Evolutionary conservation across 1,284 basidiomycete genomes (phyloP), one percentile per base, ranked within the genome.

Genomic region (Blastosporella zonata): DNA sequence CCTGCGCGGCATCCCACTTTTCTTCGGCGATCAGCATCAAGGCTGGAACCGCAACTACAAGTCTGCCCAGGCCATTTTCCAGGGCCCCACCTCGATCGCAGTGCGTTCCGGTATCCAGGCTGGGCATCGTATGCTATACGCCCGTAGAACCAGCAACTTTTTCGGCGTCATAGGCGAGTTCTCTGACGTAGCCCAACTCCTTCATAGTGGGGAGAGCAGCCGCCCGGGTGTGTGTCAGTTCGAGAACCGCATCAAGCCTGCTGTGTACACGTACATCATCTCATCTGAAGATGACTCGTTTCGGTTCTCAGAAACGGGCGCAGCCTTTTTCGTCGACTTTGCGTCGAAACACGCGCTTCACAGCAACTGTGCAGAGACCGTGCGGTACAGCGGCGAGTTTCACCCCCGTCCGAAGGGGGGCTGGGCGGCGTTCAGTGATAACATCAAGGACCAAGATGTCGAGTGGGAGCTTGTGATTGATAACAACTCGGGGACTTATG

Each of bases 311-410:
- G 87, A 89, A 63, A 89, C 87, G 2, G 86, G 86, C 8, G 86
- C 87, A 1, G 79, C 84, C 15, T 89, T 89, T 68, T 87, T 89
- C 63, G 84, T 88, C 52, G 84, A 88, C 65, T 87, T 88, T 60
- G 86, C 81, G 20, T 85, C 82, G n/a, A 89, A 90, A 60, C 79
- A 82, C 49, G 79, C 79, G 5, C 59, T 82, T 43, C 79, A 82
- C 62, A 67, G 72, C 35, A 81, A 79, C 54, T 81, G 79, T 50
- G 66, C 66, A 9, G 68, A 72, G 48, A 66, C 68, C 9, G 87
- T 89, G 49, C 72, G 83, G 41, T 89, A 87, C 61, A 77, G 78
- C 43, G 87, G 86, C 28, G 87, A 89, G 67, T 89, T 89, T 62
- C 86, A 89, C 62, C 82, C 81, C n/a, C 73, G 86, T 6, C 86